Base-by-base conservation (phyloP, 768 basidiomycete genomes). In the Peribolospora kevripleyi region DNA sequence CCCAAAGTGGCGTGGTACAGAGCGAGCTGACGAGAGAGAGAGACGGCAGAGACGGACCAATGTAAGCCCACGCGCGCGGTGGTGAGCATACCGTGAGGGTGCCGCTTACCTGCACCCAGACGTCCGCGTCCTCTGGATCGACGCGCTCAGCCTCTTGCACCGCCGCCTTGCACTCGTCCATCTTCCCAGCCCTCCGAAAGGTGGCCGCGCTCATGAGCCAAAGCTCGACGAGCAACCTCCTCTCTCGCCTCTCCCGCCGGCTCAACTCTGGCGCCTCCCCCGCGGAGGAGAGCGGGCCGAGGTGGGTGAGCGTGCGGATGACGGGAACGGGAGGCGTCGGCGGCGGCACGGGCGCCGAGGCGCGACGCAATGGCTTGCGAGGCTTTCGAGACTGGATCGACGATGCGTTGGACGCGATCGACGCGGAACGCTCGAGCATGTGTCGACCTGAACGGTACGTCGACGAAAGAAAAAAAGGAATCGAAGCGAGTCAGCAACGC, bases 181-280 rank as follows among this genome's bases (percentile, higher is more conserved):
- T 75, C 69, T 87, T 87, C 8, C 84, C 84, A 54, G 82, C 70
- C 57, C 93, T 71, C 49, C 93, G 73, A 70, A 95, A 97, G 0
- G 85, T 93, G 11, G 93, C 87, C 0, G 91, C 85, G 6, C 81
- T 83, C 75, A 86, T 84, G 5, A 93, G 68, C 93, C 93, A 98
- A 6, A 95, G 69, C 61, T 86, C 79, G 56, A 81, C 83, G 56
- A 93, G 69, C 39, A 93, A 68, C 37, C 78, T 70, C 54, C 78
- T 76, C 59, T 79, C 80, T 36, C 73, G 71, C 14, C 71, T 72
- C 13, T 66, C 64, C 5, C 63, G 60, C 6, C 60, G 61, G n/a
- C 61, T 56, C 7, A 7, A 7, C 43, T 7, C 43, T 2, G 43
- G 43, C 1, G 2, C 43, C 43, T 45, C 43, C 7, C 7, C 43